Evolutionary conservation across 2,329 filamentous ascomycete genomes (phyloP), one percentile per base, ranked within the genome.

Genomic region (Thelonectria olida): DNA sequence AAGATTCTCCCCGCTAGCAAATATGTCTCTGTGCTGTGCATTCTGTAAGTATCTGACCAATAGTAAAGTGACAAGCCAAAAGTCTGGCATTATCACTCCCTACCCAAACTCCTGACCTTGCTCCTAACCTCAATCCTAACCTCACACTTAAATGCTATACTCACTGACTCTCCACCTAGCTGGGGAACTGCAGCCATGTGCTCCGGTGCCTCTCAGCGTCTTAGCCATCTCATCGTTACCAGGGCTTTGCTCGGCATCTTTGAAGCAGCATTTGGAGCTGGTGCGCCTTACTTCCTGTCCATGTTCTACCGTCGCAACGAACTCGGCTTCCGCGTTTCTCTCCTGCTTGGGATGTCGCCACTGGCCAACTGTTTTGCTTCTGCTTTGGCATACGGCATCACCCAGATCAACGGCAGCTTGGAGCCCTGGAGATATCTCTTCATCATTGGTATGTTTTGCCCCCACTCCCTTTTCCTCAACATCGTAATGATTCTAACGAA

Each of bases 131-230:
- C n/a, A n/a, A n/a, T n/a, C n/a, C n/a, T n/a, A n/a, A n/a, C n/a
- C n/a, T n/a, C n/a, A n/a, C n/a, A n/a, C n/a, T n/a, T n/a, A n/a
- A n/a, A n/a, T n/a, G n/a, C n/a, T 2, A 34, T 2, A 5, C 8
- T 34, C 7, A 34, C 31, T 34, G 12, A 34, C 31, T 13, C 31
- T 13, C 9, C 4, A 10, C 13, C 17, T 4, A 69, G 67, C 3
- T 69, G 65, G 67, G 67, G 67, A 0, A 36, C 63, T 0, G 67
- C 64, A 6, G 67, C 67, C 0, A 69, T 68, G 56, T 54, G 62
- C 4, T 67, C 67, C 1, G 67, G 67, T 0, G 20, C 63, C 1
- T 67, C 48, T 0, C 39, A 54, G 0, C 69, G 42, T 2, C 48
- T 69, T 36, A 17, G 51, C 0, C 49, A 66, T 1, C 36, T 67